phyloP scores from a whole-genome alignment of 2,329 filamentous ascomycete species.

The Cadophora malorum region DNA sequence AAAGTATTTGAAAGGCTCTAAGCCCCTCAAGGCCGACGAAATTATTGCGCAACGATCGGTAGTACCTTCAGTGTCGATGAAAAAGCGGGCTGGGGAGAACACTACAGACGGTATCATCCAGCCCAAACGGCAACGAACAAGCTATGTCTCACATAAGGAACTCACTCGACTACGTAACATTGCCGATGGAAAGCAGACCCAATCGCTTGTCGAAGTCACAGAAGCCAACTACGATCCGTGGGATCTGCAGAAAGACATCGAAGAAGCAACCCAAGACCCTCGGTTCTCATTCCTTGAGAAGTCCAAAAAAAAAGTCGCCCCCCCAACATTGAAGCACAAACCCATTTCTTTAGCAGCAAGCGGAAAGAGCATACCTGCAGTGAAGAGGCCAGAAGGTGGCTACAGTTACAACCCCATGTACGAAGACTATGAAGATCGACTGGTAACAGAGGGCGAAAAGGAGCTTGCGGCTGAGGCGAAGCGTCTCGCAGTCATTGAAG shows the following conservation, averaged over 20 bases:
- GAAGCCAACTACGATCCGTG: conserved; percentile 82
- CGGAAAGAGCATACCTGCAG: conserved; percentile 79
- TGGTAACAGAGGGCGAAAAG: conserved; percentile 77
- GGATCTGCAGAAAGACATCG: conserved; percentile 59
- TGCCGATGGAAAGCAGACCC: conserved; percentile 70
- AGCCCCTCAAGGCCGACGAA: conserved; percentile 86
- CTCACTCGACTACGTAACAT: conserved; percentile 78
- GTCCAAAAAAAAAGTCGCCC: conserved; percentile 70
- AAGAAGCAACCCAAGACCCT: conserved; percentile 54
- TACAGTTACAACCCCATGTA: conserved; percentile 94
- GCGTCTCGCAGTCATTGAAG: conserved; percentile 70
- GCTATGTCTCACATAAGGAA: conserved; percentile 86
- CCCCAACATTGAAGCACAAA: conserved; percentile 75
- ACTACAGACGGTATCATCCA: conserved; percentile 75
- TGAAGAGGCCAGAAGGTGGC: conserved; percentile 79
- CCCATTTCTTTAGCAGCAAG: conserved; percentile 84
- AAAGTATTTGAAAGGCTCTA: conserved; percentile 72
- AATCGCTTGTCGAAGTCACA: conserved; percentile 51
- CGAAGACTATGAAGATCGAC: conserved; percentile 80
- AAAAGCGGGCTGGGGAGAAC: conserved; percentile 76
- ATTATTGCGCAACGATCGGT: conserved; percentile 86
- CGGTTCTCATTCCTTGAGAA: conserved; percentile 71
- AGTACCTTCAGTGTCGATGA: conserved; percentile 77
- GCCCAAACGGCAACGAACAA: conserved; percentile 76
- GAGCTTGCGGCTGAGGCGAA: conserved; percentile 80